These are phyloP conservation scores for Leucosporidium creatinivorum DNA, from an alignment of 768 basidiomycete species.

Conservation along the genomic window DNA sequence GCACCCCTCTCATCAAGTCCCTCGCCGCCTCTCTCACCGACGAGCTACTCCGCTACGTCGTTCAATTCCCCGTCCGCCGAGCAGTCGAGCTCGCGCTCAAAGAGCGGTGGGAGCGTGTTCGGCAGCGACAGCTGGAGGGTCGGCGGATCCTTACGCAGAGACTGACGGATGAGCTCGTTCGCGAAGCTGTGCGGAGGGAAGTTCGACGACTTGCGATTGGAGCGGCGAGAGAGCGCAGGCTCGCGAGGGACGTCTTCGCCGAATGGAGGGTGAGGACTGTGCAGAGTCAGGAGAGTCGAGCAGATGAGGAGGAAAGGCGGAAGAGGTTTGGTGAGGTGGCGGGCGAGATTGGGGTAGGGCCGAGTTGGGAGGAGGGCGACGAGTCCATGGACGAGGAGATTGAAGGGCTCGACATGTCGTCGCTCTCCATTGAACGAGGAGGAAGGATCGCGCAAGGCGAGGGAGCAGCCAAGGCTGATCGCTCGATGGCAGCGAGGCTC, in stretches of 20 bases:
- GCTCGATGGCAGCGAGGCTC: conserved; percentile 46
- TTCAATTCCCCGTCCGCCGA: conserved; percentile 3
- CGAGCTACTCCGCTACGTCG: background rate
- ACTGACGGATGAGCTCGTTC: no score
- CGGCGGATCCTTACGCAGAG: no score
- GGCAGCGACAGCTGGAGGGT: no score
- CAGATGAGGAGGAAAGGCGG: conserved; percentile 5
- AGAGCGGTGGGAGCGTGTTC: conserved; percentile 7
- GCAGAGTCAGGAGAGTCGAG: background rate
- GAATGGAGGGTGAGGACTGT: conserved; percentile 6
- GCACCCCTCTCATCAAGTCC: background rate
- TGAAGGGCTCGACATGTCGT: background rate
- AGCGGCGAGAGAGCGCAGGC: background rate
- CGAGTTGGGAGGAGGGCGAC: conserved; percentile 25
- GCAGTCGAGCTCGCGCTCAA: background rate
- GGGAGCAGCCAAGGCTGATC: conserved; percentile 48
- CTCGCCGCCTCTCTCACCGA: background rate
- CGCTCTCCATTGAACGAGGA: background rate
- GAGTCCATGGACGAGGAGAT: background rate
- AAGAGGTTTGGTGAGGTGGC: conserved; percentile 14
- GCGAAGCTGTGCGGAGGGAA: no score
- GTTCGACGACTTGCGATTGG: background rate
- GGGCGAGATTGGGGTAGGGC: background rate
- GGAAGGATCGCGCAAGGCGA: background rate
- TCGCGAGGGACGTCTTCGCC: background rate